Percentiles rank a stretch among this genome's conserved stretches.
phyloP scores from a whole-genome alignment of 2,329 filamentous ascomycete genomes.

The Fusarium piperis region DNA sequence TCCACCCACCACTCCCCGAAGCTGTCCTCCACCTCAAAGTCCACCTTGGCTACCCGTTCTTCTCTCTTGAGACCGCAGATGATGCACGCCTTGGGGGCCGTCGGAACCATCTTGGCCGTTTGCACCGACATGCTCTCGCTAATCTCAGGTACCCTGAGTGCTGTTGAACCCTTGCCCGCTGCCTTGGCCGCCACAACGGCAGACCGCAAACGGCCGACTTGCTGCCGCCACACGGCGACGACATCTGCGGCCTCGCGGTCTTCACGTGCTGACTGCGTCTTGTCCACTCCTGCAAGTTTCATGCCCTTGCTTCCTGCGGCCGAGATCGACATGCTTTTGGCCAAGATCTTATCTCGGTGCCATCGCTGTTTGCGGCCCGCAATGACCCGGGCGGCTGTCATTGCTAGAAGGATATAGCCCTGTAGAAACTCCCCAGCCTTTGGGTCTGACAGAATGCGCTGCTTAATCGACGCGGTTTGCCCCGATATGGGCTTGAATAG shows the following conservation, averaged over 20 bases:
- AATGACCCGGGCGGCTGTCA: conserved; percentile 81
- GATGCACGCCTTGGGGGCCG: conserved; percentile 79
- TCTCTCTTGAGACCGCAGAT: conserved; percentile 90
- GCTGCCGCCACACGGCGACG: conserved; percentile 76
- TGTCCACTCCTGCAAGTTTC: conserved; percentile 90
- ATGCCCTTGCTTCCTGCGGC: conserved; percentile 81
- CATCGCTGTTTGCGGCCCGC: conserved; percentile 87
- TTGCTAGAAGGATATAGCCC: conserved; percentile 70
- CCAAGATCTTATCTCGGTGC: conserved; percentile 87
- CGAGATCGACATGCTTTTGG: conserved; percentile 90
- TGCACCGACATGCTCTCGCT: conserved; percentile 74
- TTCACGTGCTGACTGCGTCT: conserved; percentile 82
- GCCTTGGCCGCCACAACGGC: conserved; percentile 75
- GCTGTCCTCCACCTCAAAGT: conserved; percentile 82
- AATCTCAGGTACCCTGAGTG: conserved; percentile 74
- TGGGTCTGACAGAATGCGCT: conserved; percentile 70
- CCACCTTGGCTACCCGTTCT: conserved; percentile 80
- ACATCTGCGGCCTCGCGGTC: conserved; percentile 86
- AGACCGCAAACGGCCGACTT: conserved; percentile 78
- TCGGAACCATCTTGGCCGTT: conserved; percentile 76
- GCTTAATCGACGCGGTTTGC: conserved; percentile 66
- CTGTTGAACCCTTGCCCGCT: conserved; percentile 56
- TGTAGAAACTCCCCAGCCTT: conserved; percentile 70
- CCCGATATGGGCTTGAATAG: conserved; percentile 73
- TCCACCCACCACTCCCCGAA: conserved; percentile 98